Evolutionary conservation across 495 filamentous ascomycete species (phyloP).

Genomic region (Lentithecium fluviatile): DNA sequence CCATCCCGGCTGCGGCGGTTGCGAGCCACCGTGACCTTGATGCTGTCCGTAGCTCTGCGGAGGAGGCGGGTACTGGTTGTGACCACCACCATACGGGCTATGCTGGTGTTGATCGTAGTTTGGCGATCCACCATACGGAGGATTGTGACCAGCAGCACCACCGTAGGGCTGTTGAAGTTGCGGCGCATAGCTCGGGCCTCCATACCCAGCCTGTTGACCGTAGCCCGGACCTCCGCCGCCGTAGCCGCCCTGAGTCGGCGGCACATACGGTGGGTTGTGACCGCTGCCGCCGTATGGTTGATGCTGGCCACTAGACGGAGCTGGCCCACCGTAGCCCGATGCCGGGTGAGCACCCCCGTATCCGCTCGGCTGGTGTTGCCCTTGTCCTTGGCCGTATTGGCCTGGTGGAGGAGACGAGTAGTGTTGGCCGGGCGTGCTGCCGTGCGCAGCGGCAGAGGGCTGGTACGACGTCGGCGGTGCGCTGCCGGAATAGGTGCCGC

Average conservation of each 20-base stretch:
- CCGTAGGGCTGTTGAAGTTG: slow-evolving; percentile 2
- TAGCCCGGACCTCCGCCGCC: slow-evolving; percentile 6
- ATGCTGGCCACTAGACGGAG: neutral
- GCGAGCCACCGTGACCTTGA: slow-evolving; percentile 3
- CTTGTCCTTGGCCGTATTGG: slow-evolving; percentile 20
- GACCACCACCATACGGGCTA: neutral
- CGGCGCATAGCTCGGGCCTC: slow-evolving; percentile 4
- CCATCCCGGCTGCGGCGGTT: slow-evolving; percentile 18
- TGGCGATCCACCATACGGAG: neutral
- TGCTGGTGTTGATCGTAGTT: slow-evolving; percentile 10
- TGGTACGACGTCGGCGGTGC: slow-evolving; percentile 46
- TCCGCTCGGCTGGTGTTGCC: slow-evolving; percentile 13
- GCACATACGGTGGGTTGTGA: neutral
- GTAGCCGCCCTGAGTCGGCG: neutral
- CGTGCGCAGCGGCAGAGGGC: slow-evolving; percentile 35
- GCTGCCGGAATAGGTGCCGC: slow-evolving; percentile 43
- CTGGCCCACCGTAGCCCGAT: slow-evolving; percentile 3
- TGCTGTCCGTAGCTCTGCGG: slow-evolving; percentile 4
- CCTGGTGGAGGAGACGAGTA: slow-evolving; percentile 24
- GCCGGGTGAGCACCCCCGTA: slow-evolving; percentile 23
- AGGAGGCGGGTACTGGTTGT: neutral
- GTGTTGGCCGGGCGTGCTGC: slow-evolving; percentile 12
- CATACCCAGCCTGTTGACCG: slow-evolving; percentile 25
- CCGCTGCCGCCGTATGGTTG: neutral
- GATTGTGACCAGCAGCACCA: neutral